phyloP scores from a whole-genome alignment of 305 asterid species.

The Solanum chacoense region DNA sequence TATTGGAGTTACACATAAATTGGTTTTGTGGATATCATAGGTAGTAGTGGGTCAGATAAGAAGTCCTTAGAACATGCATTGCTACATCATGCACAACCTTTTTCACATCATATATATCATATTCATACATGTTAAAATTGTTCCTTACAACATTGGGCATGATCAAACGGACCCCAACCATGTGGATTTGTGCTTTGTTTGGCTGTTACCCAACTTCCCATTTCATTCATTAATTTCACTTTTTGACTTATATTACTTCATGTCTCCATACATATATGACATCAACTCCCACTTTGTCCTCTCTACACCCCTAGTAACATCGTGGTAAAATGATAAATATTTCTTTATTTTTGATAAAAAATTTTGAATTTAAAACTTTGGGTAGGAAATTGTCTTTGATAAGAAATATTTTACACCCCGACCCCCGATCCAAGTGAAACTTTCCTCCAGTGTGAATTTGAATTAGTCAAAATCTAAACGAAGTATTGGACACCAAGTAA shows the following conservation, averaged over 20 bases:
- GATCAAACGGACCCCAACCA: background rate
- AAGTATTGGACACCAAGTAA: no score
- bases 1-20: background rate
- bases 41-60: background rate
- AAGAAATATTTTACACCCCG: background rate
- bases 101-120: background rate
- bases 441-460: rapidly evolving
- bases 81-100: background rate
- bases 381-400: background rate
- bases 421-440: background rate
- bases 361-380: rapidly evolving
- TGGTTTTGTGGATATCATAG: background rate
- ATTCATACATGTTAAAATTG: background rate
- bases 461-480: background rate
- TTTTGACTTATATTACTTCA: background rate
- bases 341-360: rapidly evolving
- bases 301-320: background rate
- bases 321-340: background rate
- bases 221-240: background rate
- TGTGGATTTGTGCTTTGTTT: background rate
- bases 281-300: background rate
- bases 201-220: background rate
- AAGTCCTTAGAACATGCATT: background rate
- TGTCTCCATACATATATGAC: background rate
- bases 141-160: background rate